phyloP scores from a whole-genome alignment of 139 green algal genomes.

The Limnomonas spitsbergensis region DNA sequence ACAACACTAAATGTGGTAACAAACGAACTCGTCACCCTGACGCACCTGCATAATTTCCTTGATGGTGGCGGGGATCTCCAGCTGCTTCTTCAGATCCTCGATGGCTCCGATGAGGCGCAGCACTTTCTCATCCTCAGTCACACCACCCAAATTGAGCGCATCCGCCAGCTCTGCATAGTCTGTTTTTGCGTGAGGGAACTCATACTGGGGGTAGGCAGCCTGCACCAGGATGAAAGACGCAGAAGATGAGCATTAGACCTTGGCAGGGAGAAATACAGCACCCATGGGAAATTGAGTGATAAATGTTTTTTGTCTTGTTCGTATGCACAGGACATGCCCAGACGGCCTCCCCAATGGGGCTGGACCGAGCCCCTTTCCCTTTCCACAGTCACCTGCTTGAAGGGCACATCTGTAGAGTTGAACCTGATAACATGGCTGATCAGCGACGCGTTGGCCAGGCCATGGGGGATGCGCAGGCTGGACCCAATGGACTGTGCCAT shows the following conservation, averaged over 20 bases:
- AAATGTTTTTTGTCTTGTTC: too few species aligned
- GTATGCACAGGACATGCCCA: too few species aligned
- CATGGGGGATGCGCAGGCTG: constrained; percentile 61
- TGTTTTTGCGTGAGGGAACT: constrained; percentile 46
- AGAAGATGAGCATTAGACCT: too few species aligned
- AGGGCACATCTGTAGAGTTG: constrained; percentile 65
- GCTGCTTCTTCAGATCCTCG: constrained; percentile 61
- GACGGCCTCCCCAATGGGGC: too few species aligned
- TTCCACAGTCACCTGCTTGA: constrained; percentile 48
- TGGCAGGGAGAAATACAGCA: too few species aligned
- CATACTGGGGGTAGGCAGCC: constrained; percentile 70
- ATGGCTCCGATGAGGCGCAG: constrained; percentile 59
- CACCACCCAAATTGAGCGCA: constrained; percentile 53
- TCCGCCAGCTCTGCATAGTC: constrained; percentile 59
- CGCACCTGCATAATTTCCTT: constrained; percentile 31
- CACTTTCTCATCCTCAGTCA: constrained; percentile 53
- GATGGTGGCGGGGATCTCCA: constrained; percentile 54
- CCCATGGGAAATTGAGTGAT: too few species aligned
- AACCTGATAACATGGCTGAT: constrained; percentile 71
- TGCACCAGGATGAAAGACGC: too few species aligned
- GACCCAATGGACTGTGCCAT: constrained; percentile 61
- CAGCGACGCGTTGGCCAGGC: constrained; percentile 64
- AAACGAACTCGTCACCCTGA: too few species aligned
- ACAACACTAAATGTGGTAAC: too few species aligned
- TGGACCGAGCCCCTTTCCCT: too few species aligned